A percentile compares a stretch with the other conserved stretches of the same genome.
These are phyloP conservation scores for Fusarium palustre DNA, from an alignment of 2,329 filamentous ascomycete genomes.

Conservation along the genomic window DNA sequence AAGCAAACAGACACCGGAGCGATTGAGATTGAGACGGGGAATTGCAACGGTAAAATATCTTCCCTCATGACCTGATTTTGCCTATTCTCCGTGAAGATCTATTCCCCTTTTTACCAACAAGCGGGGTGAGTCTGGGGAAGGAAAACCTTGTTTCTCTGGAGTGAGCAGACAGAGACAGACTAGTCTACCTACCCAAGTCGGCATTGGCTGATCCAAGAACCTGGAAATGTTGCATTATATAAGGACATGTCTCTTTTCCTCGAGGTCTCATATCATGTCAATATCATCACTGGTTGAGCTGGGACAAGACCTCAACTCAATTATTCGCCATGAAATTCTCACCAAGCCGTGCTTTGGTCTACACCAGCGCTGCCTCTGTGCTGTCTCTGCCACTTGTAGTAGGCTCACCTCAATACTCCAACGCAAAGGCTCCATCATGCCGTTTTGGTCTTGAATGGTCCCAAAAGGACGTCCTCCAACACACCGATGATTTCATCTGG, in stretches of 20 bases:
- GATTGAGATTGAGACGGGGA: not conserved
- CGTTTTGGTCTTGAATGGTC: not conserved
- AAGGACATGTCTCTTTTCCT: too few relatives aligned
- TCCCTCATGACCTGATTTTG: not conserved
- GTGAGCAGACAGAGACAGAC: too few relatives aligned
- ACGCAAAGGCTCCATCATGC: not conserved
- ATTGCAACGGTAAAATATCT: not conserved
- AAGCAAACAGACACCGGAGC: too few relatives aligned
- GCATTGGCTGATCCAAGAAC: too few relatives aligned
- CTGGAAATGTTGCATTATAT: too few relatives aligned
- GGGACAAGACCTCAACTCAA: too few relatives aligned
- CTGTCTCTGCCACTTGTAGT: not conserved
- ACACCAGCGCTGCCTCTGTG: too few relatives aligned
- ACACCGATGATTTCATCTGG: not conserved
- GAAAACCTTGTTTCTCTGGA: not conserved
- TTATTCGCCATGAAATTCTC: not conserved
- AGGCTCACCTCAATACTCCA: not conserved
- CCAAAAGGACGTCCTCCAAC: not conserved
- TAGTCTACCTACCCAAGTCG: too few relatives aligned
- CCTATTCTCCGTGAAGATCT: not conserved
- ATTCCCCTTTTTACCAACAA: too few relatives aligned
- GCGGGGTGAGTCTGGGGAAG: not conserved
- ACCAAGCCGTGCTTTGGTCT: not conserved
- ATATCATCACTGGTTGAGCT: too few relatives aligned
- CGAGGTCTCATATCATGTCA: too few relatives aligned